phyloP scores from a whole-genome alignment of 2,329 filamentous ascomycete genomes.

The Penicillium palitans region DNA sequence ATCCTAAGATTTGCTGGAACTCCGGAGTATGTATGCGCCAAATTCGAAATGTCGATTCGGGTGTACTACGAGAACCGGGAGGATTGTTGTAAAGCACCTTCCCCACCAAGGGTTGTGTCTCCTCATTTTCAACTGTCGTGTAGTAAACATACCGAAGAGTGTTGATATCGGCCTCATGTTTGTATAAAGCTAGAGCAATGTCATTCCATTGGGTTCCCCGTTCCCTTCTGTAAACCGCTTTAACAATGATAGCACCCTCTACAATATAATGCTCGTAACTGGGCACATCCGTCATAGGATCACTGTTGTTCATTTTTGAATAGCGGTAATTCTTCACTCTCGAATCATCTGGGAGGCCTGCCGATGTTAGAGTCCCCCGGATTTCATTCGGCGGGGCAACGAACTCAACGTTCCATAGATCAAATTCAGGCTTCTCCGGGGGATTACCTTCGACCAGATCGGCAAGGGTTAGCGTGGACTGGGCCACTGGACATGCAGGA shows the following conservation, averaged over 20 bases:
- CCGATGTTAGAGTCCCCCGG: neutral
- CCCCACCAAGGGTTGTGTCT: neutral
- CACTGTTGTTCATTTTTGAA: neutral
- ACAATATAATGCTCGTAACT: neutral
- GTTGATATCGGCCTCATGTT: neutral
- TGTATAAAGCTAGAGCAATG: slow-evolving; percentile 1
- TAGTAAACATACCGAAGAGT: neutral
- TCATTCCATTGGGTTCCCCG: neutral
- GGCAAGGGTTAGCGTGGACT: neutral
- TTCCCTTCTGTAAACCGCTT: fast-evolving
- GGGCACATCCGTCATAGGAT: fast-evolving
- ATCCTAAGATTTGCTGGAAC: neutral
- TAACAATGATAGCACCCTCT: neutral
- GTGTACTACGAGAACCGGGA: fast-evolving
- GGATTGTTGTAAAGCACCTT: neutral
- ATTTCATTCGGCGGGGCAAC: neutral
- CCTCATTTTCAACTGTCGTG: neutral
- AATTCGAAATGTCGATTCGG: no score
- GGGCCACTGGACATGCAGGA: neutral
- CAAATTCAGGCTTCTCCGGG: neutral
- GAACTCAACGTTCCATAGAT: neutral
- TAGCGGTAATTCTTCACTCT: fast-evolving
- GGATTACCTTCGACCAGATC: fast-evolving
- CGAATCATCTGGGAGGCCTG: neutral
- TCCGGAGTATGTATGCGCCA: neutral